These are phyloP conservation scores for Capsicum pubescens DNA, from an alignment of 257 asterid genomes.

Conservation along the genomic window DNA sequence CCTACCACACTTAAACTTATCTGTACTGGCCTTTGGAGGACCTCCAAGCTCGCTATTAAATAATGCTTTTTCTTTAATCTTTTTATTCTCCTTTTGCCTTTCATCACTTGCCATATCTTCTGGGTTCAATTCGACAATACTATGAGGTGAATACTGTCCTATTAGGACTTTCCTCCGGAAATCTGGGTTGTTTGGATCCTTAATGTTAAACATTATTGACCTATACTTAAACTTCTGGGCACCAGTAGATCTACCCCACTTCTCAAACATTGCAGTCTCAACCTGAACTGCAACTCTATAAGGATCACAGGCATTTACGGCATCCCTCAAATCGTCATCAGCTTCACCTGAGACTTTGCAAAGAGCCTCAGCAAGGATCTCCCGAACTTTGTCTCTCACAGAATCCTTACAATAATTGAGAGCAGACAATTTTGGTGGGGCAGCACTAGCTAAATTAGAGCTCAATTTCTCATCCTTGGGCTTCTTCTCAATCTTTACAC, in stretches of 20 bases:
- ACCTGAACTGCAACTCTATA: conserved; percentile 53
- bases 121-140: conserved; percentile 58
- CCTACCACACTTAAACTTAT: conserved; percentile 76
- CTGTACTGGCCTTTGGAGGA: conserved; percentile 74
- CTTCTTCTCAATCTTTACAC: conserved; percentile 42
- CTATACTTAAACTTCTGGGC: conserved; percentile 51
- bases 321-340: conserved; percentile 46
- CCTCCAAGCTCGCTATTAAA: conserved; percentile 76
- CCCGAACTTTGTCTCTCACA: conserved; percentile 52
- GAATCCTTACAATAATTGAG: conserved; percentile 50
- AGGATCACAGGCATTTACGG: conserved; percentile 66
- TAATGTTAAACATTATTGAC: conserved; percentile 55
- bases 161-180: conserved; percentile 75
- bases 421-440: conserved; percentile 45
- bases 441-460: conserved; percentile 34
- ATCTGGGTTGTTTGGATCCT: conserved; percentile 58
- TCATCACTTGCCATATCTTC: conserved; percentile 95
- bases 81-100: conserved; percentile 67
- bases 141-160: conserved; percentile 60
- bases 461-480: conserved; percentile 53
- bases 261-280: conserved; percentile 51
- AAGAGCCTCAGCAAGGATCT: conserved; percentile 49
- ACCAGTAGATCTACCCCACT: conserved; percentile 55
- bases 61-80: conserved; percentile 76
- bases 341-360: conserved; percentile 48